Conservation (phyloP, 2,329 filamentous ascomycete genomes). For the Diaporthe sp. region DNA sequence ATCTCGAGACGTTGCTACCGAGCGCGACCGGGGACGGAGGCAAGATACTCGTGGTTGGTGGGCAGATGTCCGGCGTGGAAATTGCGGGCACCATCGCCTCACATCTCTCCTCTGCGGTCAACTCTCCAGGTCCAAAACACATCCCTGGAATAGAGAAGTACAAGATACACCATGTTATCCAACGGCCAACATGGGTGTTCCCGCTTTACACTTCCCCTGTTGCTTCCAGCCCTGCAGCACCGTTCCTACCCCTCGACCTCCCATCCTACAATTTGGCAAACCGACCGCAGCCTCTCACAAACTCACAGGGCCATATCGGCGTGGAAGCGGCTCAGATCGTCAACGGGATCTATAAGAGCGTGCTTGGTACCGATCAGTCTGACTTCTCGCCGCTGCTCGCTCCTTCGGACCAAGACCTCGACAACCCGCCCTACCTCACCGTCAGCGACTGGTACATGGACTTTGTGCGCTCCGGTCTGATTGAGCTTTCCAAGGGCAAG, state of each 20-base stretch:
- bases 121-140: constrained; percentile 58
- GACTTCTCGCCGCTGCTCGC: constrained; percentile 56
- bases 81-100: constrained; percentile 78
- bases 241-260: constrained; percentile 80
- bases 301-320: constrained; percentile 73
- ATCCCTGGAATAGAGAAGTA: constrained; percentile 59
- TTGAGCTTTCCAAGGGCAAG: constrained; percentile 62
- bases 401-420: constrained; percentile 51
- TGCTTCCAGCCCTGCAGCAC: constrained; percentile 64
- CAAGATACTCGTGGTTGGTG: constrained; percentile 80
- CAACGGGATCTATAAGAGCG: constrained; percentile 61
- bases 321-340: constrained; percentile 64
- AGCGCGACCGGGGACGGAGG: constrained; percentile 52
- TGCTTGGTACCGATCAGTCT: constrained; percentile 65
- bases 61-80: constrained; percentile 86
- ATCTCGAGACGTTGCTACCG: constrained; percentile 60
- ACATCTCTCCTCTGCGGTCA: constrained; percentile 72
- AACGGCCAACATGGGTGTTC: constrained; percentile 78
- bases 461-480: constrained; percentile 75
- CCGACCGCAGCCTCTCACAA: constrained; percentile 67
- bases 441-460: constrained; percentile 79
- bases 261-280: constrained; percentile 76
- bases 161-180: constrained; percentile 74
- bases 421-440: constrained; percentile 72
- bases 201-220: constrained; percentile 67